These are phyloP conservation scores for Blastocystis sp. DNA, from an alignment of 352 stramenopile genomes.

Conservation along the genomic window DNA sequence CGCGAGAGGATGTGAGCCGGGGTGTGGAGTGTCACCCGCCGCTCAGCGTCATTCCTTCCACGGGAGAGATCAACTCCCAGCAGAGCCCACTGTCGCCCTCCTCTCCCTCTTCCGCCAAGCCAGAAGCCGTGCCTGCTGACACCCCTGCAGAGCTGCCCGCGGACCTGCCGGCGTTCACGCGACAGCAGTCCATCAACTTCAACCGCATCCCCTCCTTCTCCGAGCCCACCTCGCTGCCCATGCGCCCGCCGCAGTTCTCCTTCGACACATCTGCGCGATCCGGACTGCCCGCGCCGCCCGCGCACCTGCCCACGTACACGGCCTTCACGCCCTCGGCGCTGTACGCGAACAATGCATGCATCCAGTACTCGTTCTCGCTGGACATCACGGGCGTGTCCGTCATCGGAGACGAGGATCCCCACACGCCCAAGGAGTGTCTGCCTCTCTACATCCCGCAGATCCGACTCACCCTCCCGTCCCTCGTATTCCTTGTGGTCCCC, in stretches of 20 bases:
- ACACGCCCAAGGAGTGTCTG: not conserved
- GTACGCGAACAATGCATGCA: not conserved
- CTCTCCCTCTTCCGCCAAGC: too few species aligned
- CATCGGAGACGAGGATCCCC: conserved; percentile 24
- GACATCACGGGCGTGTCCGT: conserved; percentile 27
- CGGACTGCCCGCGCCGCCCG: not conserved
- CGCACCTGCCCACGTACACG: not conserved
- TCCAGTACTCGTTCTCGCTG: conserved; percentile 21
- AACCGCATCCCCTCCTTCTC: not conserved
- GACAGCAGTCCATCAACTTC: not conserved
- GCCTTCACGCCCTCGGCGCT: not conserved
- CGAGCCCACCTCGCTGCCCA: not conserved
- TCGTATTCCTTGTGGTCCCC: conserved; percentile 24
- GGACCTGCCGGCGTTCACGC: not conserved
- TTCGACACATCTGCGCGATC: not conserved
- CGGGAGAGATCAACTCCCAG: not conserved
- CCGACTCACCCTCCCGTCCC: conserved; percentile 4
- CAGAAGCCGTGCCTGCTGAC: too few species aligned
- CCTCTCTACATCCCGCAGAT: conserved; percentile 47
- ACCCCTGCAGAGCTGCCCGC: too few species aligned
- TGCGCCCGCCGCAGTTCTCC: not conserved
- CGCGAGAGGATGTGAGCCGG: too few species aligned
- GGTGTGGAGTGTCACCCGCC: too few species aligned
- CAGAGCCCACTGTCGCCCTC: not conserved
- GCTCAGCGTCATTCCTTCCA: not conserved